Evolutionary conservation across 768 basidiomycete species (phyloP).

Genomic region (Dendrothele bispora): DNA sequence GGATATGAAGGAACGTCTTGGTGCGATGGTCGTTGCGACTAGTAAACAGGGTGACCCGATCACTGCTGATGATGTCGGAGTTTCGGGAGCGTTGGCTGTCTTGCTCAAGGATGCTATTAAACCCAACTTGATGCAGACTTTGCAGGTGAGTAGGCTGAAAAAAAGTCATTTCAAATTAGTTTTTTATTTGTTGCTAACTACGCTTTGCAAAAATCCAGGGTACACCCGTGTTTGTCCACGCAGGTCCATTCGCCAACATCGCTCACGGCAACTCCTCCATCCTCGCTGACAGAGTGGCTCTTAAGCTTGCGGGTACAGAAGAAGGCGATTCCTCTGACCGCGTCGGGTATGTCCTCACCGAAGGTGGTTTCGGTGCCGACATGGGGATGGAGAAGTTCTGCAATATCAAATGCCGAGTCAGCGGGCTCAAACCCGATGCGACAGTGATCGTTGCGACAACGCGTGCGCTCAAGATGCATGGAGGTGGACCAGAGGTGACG

Average conservation of each 20-base stretch:
- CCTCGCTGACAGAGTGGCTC: slow-evolving; percentile 93
- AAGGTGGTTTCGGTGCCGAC: slow-evolving; percentile 98
- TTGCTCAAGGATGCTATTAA: slow-evolving; percentile 99
- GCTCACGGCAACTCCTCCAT: slow-evolving; percentile 99
- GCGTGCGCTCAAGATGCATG: slow-evolving; percentile 98
- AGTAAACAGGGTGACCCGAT: slow-evolving; percentile 88
- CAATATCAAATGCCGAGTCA: slow-evolving; percentile 97
- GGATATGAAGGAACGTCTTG: slow-evolving; percentile 91
- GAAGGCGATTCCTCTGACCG: slow-evolving; percentile 80
- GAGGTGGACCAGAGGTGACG: slow-evolving; percentile 94
- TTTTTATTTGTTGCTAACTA: neutral
- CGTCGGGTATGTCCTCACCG: slow-evolving; percentile 94
- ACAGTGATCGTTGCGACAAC: slow-evolving; percentile 96
- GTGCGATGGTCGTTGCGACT: slow-evolving; percentile 96
- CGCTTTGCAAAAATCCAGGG: slow-evolving; percentile 47
- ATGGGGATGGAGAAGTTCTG: slow-evolving; percentile 99
- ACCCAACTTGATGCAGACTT: slow-evolving; percentile 97
- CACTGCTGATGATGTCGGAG: slow-evolving; percentile 96
- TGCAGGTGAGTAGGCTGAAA: slow-evolving; percentile 56
- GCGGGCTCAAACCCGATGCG: slow-evolving; percentile 91
- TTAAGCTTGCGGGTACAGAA: slow-evolving; percentile 96
- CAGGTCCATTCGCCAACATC: slow-evolving; percentile 98
- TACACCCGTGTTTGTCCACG: slow-evolving; percentile 98
- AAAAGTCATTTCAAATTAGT: neutral
- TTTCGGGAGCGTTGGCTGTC: slow-evolving; percentile 92